phyloP scores from a whole-genome alignment of 257 asterid genomes.

The Nicotiana tomentosiformis region DNA sequence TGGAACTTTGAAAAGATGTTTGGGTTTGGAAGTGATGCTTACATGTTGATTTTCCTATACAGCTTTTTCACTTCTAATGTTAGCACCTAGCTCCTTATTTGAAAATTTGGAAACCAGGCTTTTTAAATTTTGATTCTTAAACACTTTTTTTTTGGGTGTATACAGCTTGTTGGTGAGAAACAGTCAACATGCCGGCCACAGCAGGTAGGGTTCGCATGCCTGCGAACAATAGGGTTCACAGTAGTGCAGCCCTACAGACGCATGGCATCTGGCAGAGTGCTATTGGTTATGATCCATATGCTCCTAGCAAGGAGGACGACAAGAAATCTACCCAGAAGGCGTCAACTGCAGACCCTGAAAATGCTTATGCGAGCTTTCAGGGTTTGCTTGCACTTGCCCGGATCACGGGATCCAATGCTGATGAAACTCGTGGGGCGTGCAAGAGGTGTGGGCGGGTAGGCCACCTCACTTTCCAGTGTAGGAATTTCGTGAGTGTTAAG shows the following conservation, averaged over 20 bases:
- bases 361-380: conserved; percentile 84
- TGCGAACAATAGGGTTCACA: conserved; percentile 99
- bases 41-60: not conserved
- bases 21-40: not conserved
- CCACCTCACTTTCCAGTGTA: conserved; percentile 85
- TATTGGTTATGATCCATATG: conserved; percentile 94
- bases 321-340: conserved; percentile 25
- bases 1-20: not conserved
- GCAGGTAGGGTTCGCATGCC: conserved; percentile 99
- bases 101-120: not conserved
- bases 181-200: conserved; percentile 84
- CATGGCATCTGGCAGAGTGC: conserved; percentile 99
- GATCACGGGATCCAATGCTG: conserved; percentile 80
- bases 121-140: not conserved
- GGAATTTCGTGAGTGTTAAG: conserved; percentile 86
- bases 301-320: conserved; percentile 75
- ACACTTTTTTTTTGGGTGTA: not conserved
- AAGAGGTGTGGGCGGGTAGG: conserved; percentile 93
- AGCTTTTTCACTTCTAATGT: not conserved
- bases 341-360: conserved; percentile 60
- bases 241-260: conserved; percentile 97
- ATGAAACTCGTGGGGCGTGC: conserved; percentile 88
- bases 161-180: conserved; percentile 2
- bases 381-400: conserved; percentile 90
- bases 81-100: not conserved